Evolutionary conservation across 352 stramenopile species (phyloP).

Genomic region (Phytophthora litchii): DNA sequence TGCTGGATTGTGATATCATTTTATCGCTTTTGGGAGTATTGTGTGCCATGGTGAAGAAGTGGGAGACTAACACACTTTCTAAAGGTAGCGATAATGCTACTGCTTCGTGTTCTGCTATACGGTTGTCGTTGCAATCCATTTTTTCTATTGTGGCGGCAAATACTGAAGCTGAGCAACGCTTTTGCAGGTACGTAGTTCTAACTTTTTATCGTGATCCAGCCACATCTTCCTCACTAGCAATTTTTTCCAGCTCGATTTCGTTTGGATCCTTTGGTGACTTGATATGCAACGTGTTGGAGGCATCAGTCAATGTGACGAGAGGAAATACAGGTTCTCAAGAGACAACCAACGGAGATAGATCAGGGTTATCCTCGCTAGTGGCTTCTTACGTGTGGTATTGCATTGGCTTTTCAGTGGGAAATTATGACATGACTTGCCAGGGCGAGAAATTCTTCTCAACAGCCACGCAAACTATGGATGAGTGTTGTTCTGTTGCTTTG

Average conservation of each 20-base stretch:
- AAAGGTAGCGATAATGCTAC: not conserved
- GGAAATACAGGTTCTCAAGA: not conserved
- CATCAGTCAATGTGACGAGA: not conserved
- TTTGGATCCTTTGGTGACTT: conserved; percentile 31
- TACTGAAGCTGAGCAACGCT: conserved; percentile 16
- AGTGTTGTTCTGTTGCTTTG: conserved; percentile 2
- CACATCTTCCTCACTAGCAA: conserved; percentile 6
- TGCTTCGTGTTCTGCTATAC: conserved; percentile 3
- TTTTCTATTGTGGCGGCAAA: conserved; percentile 19
- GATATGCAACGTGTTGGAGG: conserved; percentile 16
- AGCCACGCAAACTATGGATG: conserved; percentile 1
- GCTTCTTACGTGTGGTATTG: conserved; percentile 31
- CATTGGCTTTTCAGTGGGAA: conserved; percentile 30
- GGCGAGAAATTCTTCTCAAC: not conserved
- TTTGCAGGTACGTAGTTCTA: conserved; percentile 18
- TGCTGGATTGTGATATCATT: conserved; percentile 52
- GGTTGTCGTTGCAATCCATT: conserved; percentile 26
- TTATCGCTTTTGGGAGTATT: conserved; percentile 51
- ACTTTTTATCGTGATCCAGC: not conserved
- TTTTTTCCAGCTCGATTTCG: conserved; percentile 26
- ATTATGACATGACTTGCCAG: conserved; percentile 14
- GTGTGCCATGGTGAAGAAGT: conserved; percentile 31
- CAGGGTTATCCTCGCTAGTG: conserved; percentile 7
- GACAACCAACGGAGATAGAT: not conserved
- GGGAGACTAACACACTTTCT: conserved; percentile 3